Percentiles rank a stretch among this genome's conserved stretches.
phyloP scores from a whole-genome alignment of 805 yeast genomes.

The Kodamaea kakaduensis region DNA sequence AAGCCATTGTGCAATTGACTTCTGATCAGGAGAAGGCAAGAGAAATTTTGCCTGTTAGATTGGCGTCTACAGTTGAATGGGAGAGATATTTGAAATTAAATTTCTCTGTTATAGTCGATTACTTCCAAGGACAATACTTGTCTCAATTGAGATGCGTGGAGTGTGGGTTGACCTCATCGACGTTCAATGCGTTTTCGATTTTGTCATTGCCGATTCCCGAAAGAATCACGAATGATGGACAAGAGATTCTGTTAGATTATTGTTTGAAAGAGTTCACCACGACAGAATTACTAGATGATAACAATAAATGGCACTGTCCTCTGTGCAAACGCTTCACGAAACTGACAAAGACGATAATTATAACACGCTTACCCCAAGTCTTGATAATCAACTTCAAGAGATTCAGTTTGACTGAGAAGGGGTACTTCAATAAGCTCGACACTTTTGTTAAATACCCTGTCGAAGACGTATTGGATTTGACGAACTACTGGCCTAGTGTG shows the following conservation, averaged over 20 bases:
- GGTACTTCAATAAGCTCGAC: constrained; percentile 54
- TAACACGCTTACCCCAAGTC: constrained; percentile 74
- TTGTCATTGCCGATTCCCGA: constrained; percentile 77
- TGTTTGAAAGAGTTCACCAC: constrained; percentile 78
- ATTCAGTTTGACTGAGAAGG: constrained; percentile 51
- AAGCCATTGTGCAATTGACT: constrained; percentile 42
- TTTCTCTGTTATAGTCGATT: constrained; percentile 73
- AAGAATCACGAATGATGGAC: constrained; percentile 22
- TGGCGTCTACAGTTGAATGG: constrained; percentile 91
- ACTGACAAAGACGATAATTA: constrained; percentile 64
- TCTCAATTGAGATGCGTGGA: constrained; percentile 71
- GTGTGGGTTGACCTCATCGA: constrained; percentile 76
- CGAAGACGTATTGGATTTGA: constrained; percentile 51
- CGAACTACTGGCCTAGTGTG: constrained; percentile 65
- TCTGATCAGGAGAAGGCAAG: constrained; percentile 66
- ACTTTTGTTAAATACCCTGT: constrained; percentile 67
- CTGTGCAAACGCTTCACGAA: constrained; percentile 58
- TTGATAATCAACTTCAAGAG: constrained; percentile 83
- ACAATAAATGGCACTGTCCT: constrained; percentile 85
- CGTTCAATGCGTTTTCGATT: constrained; percentile 78
- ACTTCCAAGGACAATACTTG: constrained; percentile 84
- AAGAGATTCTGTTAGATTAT: constrained; percentile 43
- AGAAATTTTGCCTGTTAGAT: constrained; percentile 68
- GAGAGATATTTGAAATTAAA: constrained; percentile 77
- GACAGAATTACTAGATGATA: constrained; percentile 68